Evolutionary conservation across 352 stramenopile genomes (phyloP).

Genomic region (Globisporangium sylvaticum): DNA sequence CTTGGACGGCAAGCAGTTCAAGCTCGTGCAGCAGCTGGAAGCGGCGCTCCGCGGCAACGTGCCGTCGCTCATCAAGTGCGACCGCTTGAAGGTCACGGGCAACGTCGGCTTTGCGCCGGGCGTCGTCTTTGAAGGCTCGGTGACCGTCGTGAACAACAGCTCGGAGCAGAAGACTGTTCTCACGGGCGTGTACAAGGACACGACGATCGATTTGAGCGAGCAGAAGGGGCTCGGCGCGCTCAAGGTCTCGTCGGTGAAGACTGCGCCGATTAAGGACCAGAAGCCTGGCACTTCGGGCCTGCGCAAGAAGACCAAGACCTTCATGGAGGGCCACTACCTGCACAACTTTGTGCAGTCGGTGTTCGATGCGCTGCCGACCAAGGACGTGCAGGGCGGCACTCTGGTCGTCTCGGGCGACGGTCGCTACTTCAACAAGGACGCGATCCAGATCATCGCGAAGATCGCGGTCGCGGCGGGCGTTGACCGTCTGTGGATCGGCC

Average conservation of each 20-base stretch:
- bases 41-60: constrained; percentile 90
- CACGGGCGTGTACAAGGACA: constrained; percentile 91
- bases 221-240: constrained; percentile 91
- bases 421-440: constrained; percentile 90
- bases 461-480: constrained; percentile 97
- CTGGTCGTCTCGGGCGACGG: constrained; percentile 96
- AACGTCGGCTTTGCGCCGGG: constrained; percentile 91
- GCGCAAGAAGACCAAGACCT: constrained; percentile 98
- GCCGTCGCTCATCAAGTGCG: constrained; percentile 94
- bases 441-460: constrained; percentile 96
- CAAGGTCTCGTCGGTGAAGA: constrained; percentile 83
- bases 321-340: constrained; percentile 98
- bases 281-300: constrained; percentile 97
- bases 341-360: constrained; percentile 98
- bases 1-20: constrained; percentile 98
- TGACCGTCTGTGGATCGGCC: constrained; percentile 93
- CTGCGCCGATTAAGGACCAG: constrained; percentile 92
- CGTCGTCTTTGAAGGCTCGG: constrained; percentile 90
- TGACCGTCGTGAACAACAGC: constrained; percentile 95
- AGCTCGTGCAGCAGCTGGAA: constrained; percentile 97
- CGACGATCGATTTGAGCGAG: constrained; percentile 92
- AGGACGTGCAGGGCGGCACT: constrained; percentile 92
- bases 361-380: constrained; percentile 94
- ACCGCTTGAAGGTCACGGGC: constrained; percentile 94
- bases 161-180: constrained; percentile 95